Evolutionary conservation across 768 basidiomycete genomes (phyloP).

Genomic region (Dentipellis fragilis): DNA sequence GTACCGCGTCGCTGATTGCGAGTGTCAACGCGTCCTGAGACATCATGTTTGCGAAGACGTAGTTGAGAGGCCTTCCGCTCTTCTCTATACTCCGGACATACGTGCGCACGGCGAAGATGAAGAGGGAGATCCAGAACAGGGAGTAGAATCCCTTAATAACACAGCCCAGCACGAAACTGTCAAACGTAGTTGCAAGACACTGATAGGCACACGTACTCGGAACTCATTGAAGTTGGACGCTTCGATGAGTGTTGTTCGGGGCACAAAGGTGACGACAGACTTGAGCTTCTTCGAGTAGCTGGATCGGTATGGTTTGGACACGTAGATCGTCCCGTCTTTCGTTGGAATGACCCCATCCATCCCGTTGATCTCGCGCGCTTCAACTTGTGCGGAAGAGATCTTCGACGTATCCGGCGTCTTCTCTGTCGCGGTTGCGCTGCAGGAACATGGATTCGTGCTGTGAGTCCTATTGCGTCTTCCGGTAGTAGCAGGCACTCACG

Average conservation of each 20-base stretch:
- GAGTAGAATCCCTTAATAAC: slow-evolving; percentile 76
- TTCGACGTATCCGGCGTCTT: too few species aligned
- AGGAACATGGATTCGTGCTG: too few species aligned
- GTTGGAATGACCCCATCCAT: slow-evolving; percentile 32
- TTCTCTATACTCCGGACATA: slow-evolving; percentile 69
- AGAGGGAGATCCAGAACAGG: slow-evolving; percentile 88
- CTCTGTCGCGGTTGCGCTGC: too few species aligned
- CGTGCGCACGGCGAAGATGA: slow-evolving; percentile 69
- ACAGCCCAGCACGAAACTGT: background rate
- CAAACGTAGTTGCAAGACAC: background rate
- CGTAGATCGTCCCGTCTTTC: slow-evolving; percentile 56
- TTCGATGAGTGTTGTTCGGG: slow-evolving; percentile 81
- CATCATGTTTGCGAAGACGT: slow-evolving; percentile 79
- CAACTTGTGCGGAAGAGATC: background rate
- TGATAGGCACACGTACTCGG: slow-evolving; percentile 34
- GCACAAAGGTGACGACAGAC: slow-evolving; percentile 78
- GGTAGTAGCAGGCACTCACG: background rate
- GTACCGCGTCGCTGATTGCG: slow-evolving; percentile 73
- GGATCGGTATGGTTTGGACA: slow-evolving; percentile 70
- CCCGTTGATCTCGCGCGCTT: background rate
- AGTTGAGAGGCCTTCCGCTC: slow-evolving; percentile 68
- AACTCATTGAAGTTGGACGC: slow-evolving; percentile 85
- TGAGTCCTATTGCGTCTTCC: too few species aligned
- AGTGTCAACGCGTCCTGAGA: slow-evolving; percentile 77
- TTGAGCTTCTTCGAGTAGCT: slow-evolving; percentile 66